Evolutionary conservation across 148 eudicot species (phyloP), one percentile per base, ranked within the genome.

Genomic region (Fallopia convolvulus): DNA sequence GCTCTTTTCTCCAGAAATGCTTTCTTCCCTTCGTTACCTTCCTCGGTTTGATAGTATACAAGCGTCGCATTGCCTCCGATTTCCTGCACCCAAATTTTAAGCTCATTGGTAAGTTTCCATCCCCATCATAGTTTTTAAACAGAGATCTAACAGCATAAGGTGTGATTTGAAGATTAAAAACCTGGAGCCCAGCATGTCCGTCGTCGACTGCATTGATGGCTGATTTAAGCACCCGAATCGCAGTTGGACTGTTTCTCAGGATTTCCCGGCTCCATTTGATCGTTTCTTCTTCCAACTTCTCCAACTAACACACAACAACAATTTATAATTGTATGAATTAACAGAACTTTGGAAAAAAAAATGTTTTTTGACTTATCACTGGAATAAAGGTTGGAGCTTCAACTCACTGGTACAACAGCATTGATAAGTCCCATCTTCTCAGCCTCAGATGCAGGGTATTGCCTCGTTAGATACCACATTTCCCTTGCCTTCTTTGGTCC

Each of bases 101-200:
- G 6, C 18, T 6, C 50, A 41, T 46, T 65, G 18, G 12, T 39
- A 17, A 14, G 7, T n/a, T 21, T 68, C 8, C 44, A 2, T 26
- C 1, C 39, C 39, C 39, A 36, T 36, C 39, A 26, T 26, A 26
- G 30, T 26, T 26, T 26, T 26, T 26, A 26, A 26, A 26, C 30
- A 26, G 30, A 26, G 30, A 0, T 26, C 30, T 26, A 26, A 26
- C 30, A 26, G 30, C 30, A 26, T 26, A 26, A 65, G n/a, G 18
- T 26, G 8, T 2, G 6, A 39, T 68, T 6, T 68, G 72, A 68
- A 14, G 72, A 10, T 48, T 0, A 48, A 33, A 20, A 73, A 95
- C 99, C 93, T 92, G 99, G 65, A 91, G 97, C 82, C 99, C 97
- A 55, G 97, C 91, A 95, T 92, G 97, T 33, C 99, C 97, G 80